Evolutionary conservation across 768 basidiomycete genomes (phyloP), one percentile per base, ranked within the genome.

Genomic region (Dioszegia crocea): DNA sequence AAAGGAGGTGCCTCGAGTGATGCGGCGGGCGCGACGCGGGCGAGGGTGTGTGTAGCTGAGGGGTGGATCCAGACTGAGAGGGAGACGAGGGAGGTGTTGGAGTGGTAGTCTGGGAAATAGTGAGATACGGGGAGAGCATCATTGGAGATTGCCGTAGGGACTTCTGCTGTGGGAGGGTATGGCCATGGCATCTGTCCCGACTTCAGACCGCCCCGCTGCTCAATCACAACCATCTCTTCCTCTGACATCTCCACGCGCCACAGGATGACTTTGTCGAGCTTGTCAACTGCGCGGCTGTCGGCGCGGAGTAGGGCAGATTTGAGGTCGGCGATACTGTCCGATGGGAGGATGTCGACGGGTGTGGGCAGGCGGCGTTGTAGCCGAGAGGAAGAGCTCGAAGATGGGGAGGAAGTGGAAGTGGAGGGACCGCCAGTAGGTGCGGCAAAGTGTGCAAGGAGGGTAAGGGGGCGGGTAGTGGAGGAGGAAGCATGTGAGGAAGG

Each of bases 101-200:
- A 64, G 12, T 56, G 45, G 16, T 47, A 53, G 17, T 54, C 49
- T 23, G 68, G 56, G 56, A 76, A 76, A 61, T 68, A 71, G 30
- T 69, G 52, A 0, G 64, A 62, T 5, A 71, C 49, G 9, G 66
- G 56, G 4, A 57, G 51, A 3, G 54, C 44, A 14, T 45, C 56
- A 33, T 76, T 65, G 4, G 54, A 40, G 26, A 76, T 51, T 0
- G 64, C 31, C 10, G 60, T 53, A 4, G 74, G 68, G 23, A 65
- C 71, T 21, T 66, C 61, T 1, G 70, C 68, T 8, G 65, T 66
- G 3, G 73, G 73, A 30, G 75, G 68, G 50, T 76, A 76, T 59
- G 75, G 75, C 75, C 75, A 76, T 17, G 75, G 75, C 75, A 76
- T 76, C 30, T 63, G 64, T 2, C 73, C 72, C 33, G 59, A 57